Evolutionary conservation across 192 early-diverging fungal species (phyloP), one percentile per base, ranked within the genome.

Genomic region (Rhizophlyctis rosea): DNA sequence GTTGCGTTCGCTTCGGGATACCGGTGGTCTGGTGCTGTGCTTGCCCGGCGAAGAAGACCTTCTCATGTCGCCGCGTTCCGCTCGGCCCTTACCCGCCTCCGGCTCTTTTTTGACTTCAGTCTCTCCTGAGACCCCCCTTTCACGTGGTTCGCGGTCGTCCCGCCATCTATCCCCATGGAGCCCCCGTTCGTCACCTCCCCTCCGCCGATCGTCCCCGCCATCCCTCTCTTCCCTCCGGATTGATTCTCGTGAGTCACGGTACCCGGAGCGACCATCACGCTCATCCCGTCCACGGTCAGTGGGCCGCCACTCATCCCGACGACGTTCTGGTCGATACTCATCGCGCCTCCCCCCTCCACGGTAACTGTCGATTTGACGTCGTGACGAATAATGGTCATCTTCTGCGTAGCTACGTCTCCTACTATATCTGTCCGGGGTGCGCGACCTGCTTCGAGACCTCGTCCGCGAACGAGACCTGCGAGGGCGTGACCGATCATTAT

Each of bases 401-500:
- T 64, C 72, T 51, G 72, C 59, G 35, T 48, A 33, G 51, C 70
- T 62, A 47, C 65, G 51, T 34, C 36, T 30, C 16, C 65, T 36
- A 4, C 35, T 35, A 23, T 61, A n/a, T 24, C 51, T 56, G 21
- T 58, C 59, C 28, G 44, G 53, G n/a, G 65, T 50, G 28, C 52
- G 54, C 50, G 70, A 58, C 27, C 60, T 59, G 54, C 75, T 65
- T 30, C 61, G 61, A 9, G 53, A 35, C 23, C 34, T 31, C 30
- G 30, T 68, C 9, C 67, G 65, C 18, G 59, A 69, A 53, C 74
- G 70, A 65, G 65, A 57, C 25, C 50, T 54, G 32, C 62, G 25
- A 9, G 57, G 35, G 31, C 57, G 49, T 23, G 50, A 30, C 24
- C 65, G 55, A 30, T 65, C 48, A 13, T 52, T 76, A 67, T 7